Base-by-base conservation (phyloP, 2,329 filamentous ascomycete species). In the Fusarium sp. region DNA sequence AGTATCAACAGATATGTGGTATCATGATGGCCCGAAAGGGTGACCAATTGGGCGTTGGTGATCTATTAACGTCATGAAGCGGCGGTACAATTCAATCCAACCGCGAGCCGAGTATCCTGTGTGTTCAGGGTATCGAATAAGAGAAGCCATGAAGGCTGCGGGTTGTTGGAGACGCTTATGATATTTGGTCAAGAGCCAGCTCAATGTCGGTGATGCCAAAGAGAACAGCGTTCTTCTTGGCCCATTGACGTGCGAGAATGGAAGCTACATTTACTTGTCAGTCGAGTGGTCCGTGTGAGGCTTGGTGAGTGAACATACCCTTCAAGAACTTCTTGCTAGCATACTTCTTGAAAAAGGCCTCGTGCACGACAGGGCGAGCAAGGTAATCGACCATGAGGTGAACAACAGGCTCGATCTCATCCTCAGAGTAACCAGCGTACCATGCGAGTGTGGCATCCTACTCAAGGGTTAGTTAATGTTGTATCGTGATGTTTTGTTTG, bases 271-370 rank as follows among this genome's bases (percentile, higher is more conserved):
- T 5, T 3, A 7, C 3, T 33, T 42, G 69, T 76, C 38, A 78
- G 72, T 33, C 24, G 26, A 20, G 22, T 51, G 45, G 24, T 58
- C 45, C 9, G 34, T 20, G 5, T 17, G 22, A 20, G 5, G 14
- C 7, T n/a, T 6, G n/a, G n/a, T 14, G 17, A 31, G 28, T 22
- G 59, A n/a, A 74, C 87, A 83, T 90, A 97, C 95, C 95, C 85
- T 99, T 99, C 75, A 98, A 84, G 83, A 98, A 99, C 83, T 97
- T 98, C 87, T 98, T 99, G 88, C 94, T 97, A 58, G 96, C 96
- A 80, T 99, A 99, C 83, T 99, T 99, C 88, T 97, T 97, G 87
- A 98, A 98, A 86, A 99, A 98, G 38, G 96, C 97, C 79, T 98
- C 95, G 77, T 99, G 96, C 43, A 91, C 88, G 55, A 98, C 92